These are phyloP conservation scores for Cyberlindnera saturnus DNA, from an alignment of 805 yeast genomes.

Conservation along the genomic window DNA sequence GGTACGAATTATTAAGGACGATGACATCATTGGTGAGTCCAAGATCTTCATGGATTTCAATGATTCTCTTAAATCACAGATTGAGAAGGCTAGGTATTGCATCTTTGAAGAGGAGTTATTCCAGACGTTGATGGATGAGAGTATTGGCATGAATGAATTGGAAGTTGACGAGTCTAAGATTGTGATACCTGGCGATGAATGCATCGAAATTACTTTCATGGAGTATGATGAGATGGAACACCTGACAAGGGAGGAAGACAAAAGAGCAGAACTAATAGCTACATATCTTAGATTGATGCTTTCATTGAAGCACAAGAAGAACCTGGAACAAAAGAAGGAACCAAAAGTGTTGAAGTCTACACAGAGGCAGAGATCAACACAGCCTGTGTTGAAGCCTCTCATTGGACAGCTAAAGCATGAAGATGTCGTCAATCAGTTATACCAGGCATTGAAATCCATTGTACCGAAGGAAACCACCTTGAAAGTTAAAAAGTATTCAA, in stretches of 20 bases:
- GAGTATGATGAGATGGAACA: conserved; percentile 29
- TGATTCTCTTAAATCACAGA: conserved; percentile 44
- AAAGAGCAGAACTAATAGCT: conserved; percentile 29
- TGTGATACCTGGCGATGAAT: conserved; percentile 54
- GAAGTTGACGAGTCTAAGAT: conserved; percentile 65
- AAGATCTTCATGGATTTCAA: conserved; percentile 14
- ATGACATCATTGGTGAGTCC: conserved; percentile 58
- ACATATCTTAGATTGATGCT: conserved; percentile 28
- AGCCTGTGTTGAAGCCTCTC: conserved; percentile 47
- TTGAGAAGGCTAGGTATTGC: conserved; percentile 62
- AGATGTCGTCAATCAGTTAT: conserved; percentile 24
- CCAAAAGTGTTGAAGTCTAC: conserved; percentile 10
- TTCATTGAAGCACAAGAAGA: conserved; percentile 35
- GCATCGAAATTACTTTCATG: conserved; percentile 66
- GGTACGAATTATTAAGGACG: conserved; percentile 50
- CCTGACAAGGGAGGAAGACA: conserved; percentile 33
- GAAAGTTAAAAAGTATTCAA: conserved; percentile 15
- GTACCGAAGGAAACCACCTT: conserved; percentile 10
- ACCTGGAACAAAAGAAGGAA: conserved; percentile 22
- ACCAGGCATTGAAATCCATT: conserved; percentile 11
- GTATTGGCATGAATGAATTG: conserved; percentile 58
- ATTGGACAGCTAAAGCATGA: conserved; percentile 57
- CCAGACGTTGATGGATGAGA: conserved; percentile 71
- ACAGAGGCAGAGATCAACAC: conserved; percentile 14
- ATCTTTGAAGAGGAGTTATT: conserved; percentile 88